Percentiles rank a stretch among this genome's conserved stretches.
Evolutionary conservation across 148 eudicot genomes (phyloP).

Genomic region (Chenopodium album): DNA sequence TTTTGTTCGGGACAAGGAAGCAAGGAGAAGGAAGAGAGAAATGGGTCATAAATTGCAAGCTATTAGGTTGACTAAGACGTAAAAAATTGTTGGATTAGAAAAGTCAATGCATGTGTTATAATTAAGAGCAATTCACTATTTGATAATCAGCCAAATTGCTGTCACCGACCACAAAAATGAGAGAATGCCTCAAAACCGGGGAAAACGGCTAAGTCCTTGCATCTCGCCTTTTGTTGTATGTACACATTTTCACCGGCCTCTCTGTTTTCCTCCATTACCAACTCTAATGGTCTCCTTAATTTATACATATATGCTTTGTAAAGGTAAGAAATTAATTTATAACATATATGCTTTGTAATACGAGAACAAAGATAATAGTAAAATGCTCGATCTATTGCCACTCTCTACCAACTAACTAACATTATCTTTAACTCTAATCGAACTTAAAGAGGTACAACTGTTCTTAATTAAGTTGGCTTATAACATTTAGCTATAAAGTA

Average conservation of each 20-base stretch:
- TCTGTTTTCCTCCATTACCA: no score
- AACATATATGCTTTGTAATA: no score
- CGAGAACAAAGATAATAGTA: no score
- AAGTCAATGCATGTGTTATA: not conserved
- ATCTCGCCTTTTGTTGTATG: not conserved
- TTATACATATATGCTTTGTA: no score
- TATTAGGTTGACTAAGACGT: not conserved
- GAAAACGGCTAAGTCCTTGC: not conserved
- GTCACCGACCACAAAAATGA: not conserved
- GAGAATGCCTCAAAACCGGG: not conserved
- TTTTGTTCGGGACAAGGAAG: not conserved
- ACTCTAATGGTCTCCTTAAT: no score
- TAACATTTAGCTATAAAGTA: no score
- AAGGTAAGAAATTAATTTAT: no score
- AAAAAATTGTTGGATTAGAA: not conserved
- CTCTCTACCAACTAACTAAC: no score
- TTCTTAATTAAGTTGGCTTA: no score
- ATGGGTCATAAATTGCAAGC: not conserved
- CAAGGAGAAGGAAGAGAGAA: not conserved
- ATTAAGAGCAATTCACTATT: not conserved
- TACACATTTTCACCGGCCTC: not conserved
- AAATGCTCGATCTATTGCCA: no score
- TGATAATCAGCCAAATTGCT: not conserved
- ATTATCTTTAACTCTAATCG: no score
- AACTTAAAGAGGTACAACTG: no score